A percentile compares a stretch with the other conserved stretches of the same genome.
phyloP scores from a whole-genome alignment of 805 yeast genomes.

The Kluyveromyces lactis region DNA sequence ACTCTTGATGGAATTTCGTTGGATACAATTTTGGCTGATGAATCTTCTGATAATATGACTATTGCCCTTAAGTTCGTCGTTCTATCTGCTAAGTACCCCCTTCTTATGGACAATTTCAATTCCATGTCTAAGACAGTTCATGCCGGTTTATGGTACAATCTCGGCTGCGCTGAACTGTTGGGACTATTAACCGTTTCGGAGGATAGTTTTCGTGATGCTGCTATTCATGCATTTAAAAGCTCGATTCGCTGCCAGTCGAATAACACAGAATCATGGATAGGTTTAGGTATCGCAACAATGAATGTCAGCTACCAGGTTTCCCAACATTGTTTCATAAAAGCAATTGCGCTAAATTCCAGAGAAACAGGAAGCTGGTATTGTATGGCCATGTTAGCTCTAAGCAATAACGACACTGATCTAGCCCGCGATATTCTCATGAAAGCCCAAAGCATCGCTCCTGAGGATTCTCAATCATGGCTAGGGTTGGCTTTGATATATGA shows the following conservation, averaged over 20 bases:
- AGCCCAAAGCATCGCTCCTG: constrained; percentile 79
- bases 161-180: constrained; percentile 58
- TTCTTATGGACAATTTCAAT: constrained; percentile 16
- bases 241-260: constrained; percentile 66
- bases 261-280: constrained; percentile 71
- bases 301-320: constrained; percentile 60
- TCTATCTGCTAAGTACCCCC: constrained; percentile 40
- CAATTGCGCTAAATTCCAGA: constrained; percentile 58
- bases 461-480: constrained; percentile 67
- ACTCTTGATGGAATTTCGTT: constrained; percentile 24
- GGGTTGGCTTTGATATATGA: constrained; percentile 68
- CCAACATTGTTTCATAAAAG: constrained; percentile 89
- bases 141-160: constrained; percentile 54
- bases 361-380: constrained; percentile 72
- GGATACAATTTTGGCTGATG: constrained; percentile 13
- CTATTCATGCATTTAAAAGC: constrained; percentile 52
- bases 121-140: constrained; percentile 38
- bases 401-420: constrained; percentile 57
- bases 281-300: constrained; percentile 70
- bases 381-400: constrained; percentile 67
- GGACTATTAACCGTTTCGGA: constrained; percentile 31
- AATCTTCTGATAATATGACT: constrained; percentile 25
- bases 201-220: constrained; percentile 34
- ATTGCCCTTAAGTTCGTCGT: constrained; percentile 36
- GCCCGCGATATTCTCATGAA: constrained; percentile 66